Conservation (phyloP, 306 rosid species). For the Glycyrrhiza uralensis region DNA sequence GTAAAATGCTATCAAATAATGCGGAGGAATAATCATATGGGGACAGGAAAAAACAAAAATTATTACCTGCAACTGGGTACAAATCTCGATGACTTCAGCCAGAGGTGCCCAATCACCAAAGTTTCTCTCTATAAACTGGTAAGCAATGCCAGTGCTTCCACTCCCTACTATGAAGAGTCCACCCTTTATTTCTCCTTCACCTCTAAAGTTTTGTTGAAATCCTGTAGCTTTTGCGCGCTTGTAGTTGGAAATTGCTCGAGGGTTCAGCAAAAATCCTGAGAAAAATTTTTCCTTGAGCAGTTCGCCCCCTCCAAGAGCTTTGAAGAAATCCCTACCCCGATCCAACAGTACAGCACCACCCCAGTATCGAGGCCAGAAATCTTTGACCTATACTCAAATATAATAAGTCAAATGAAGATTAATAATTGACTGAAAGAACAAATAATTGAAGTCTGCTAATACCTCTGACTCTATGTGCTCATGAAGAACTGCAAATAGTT, state of each 20-base stretch:
- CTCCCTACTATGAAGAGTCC: conserved; percentile 73
- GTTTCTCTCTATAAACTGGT: conserved; percentile 85
- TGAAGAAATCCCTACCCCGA: conserved; percentile 55
- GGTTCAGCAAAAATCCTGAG: conserved; percentile 79
- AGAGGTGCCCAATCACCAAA: conserved; percentile 96
- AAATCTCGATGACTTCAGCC: conserved; percentile 76
- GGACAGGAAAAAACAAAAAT: conserved; percentile 2
- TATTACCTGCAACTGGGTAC: conserved; percentile 64
- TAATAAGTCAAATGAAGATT: conserved; percentile 15
- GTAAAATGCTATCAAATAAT: conserved; percentile 1
- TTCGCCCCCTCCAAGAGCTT: conserved; percentile 87
- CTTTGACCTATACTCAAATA: conserved; percentile 54
- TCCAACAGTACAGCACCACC: conserved; percentile 70
- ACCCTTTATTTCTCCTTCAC: conserved; percentile 89
- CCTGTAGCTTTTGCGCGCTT: conserved; percentile 77
- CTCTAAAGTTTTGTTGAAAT: conserved; percentile 55
- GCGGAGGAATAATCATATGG: not conserved
- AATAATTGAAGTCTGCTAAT: conserved; percentile 13
- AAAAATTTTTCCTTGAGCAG: conserved; percentile 75
- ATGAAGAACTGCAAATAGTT: conserved; percentile 73
- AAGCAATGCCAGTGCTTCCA: conserved; percentile 73
- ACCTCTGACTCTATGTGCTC: conserved; percentile 86
- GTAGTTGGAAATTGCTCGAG: conserved; percentile 69
- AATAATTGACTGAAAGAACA: conserved; percentile 22
- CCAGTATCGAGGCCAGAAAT: conserved; percentile 89